These are phyloP conservation scores for Apostasia shenzhenica DNA, from an alignment of 106 monocot species.

Conservation along the genomic window DNA sequence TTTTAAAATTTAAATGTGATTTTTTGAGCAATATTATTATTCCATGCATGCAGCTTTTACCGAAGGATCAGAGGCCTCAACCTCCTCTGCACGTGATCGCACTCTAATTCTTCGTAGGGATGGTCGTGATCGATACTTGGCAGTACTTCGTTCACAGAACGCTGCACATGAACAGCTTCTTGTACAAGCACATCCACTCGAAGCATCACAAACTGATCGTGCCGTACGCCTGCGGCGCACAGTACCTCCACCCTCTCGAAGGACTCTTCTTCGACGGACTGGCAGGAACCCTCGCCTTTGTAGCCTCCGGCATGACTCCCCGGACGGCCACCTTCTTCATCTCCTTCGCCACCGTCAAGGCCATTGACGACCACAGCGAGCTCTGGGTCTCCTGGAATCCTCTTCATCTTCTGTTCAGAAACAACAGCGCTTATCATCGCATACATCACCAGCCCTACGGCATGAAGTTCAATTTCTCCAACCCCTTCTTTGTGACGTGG, in stretches of 20 bases:
- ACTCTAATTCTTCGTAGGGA: slow-evolving; percentile 12
- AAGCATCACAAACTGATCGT: slow-evolving; percentile 23
- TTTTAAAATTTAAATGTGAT: too few species aligned
- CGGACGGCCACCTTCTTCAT: slow-evolving; percentile 23
- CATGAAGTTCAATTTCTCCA: slow-evolving; percentile 22
- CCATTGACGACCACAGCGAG: slow-evolving; percentile 17
- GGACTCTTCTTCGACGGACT: slow-evolving; percentile 16
- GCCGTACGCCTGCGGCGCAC: slow-evolving; percentile 22
- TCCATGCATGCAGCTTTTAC: too few species aligned
- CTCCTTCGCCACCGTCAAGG: slow-evolving; percentile 28
- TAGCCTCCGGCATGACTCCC: slow-evolving; percentile 30
- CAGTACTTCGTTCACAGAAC: slow-evolving; percentile 23
- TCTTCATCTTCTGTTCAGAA: slow-evolving; percentile 12
- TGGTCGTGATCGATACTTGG: slow-evolving; percentile 23
- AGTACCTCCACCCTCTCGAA: slow-evolving; percentile 26
- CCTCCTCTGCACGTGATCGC: slow-evolving; percentile 7
- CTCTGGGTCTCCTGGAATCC: slow-evolving; percentile 16
- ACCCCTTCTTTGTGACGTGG: slow-evolving; percentile 32
- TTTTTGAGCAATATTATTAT: too few species aligned
- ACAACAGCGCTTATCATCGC: slow-evolving; percentile 25
- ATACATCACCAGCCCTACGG: slow-evolving; percentile 26
- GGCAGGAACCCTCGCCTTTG: slow-evolving; percentile 9
- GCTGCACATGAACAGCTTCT: slow-evolving; percentile 29
- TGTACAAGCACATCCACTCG: slow-evolving; percentile 31
- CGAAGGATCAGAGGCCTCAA: too few species aligned